A percentile compares a stretch with the other conserved stretches of the same genome.
phyloP scores from a whole-genome alignment of 2,329 filamentous ascomycete genomes.

The Neospermospora avenae region DNA sequence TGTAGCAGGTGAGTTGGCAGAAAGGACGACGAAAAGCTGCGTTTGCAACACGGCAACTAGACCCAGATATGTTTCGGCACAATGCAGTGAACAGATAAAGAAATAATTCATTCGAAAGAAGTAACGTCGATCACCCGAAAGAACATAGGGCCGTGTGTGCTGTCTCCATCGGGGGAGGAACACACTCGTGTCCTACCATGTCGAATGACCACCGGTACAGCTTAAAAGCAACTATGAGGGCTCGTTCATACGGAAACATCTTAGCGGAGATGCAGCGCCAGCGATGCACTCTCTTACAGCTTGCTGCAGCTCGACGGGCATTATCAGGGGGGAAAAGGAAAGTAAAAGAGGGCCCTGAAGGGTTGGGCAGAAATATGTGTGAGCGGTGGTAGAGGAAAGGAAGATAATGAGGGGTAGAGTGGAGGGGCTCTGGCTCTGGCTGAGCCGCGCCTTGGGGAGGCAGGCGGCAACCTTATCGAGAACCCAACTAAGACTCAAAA shows the following conservation, averaged over 20 bases:
- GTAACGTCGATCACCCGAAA: conserved; percentile 35
- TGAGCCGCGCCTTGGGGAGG: background rate
- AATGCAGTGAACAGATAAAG: conserved; percentile 33
- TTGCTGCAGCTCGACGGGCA: conserved; percentile 23
- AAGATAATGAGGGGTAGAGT: conserved; percentile 21
- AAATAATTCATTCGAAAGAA: conserved; percentile 31
- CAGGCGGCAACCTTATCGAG: conserved; percentile 14
- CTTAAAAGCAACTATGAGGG: conserved; percentile 30
- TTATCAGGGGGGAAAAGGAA: conserved; percentile 29
- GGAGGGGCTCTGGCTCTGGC: conserved; percentile 18
- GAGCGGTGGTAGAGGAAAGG: conserved; percentile 14
- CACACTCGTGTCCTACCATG: conserved; percentile 33
- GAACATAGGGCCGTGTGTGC: conserved; percentile 32
- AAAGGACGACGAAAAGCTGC: conserved; percentile 23
- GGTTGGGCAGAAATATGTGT: conserved; percentile 26
- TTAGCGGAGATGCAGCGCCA: conserved; percentile 34
- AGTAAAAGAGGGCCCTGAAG: conserved; percentile 26
- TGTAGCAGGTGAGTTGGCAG: conserved; percentile 34
- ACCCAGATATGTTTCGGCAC: conserved; percentile 35
- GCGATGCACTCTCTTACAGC: conserved; percentile 30
- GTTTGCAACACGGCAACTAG: conserved; percentile 35
- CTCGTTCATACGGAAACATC: conserved; percentile 28
- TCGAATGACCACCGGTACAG: conserved; percentile 26
- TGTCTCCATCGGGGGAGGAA: conserved; percentile 33
- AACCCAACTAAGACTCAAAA: conserved; percentile 22